A percentile compares a stretch with the other conserved stretches of the same genome.
Evolutionary conservation across 2,329 filamentous ascomycete genomes (phyloP).

Genomic region (Colletotrichum salicis): DNA sequence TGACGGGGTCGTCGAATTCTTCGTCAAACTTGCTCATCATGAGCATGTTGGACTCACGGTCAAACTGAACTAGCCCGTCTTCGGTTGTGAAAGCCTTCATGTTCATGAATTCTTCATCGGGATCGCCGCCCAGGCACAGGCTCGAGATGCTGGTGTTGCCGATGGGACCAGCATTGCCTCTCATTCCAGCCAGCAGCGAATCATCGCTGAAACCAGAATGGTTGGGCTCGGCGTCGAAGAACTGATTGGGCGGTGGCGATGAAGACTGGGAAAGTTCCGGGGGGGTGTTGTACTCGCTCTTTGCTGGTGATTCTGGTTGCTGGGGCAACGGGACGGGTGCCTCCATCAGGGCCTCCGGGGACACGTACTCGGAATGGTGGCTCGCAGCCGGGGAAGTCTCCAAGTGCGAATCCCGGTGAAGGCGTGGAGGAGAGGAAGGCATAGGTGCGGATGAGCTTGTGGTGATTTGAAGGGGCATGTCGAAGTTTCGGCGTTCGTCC

Average conservation of each 20-base stretch:
- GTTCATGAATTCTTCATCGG: slow-evolving; percentile 58
- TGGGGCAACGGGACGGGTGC: slow-evolving; percentile 43
- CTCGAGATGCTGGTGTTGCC: slow-evolving; percentile 32
- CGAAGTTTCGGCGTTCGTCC: slow-evolving; percentile 32
- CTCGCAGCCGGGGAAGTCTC: slow-evolving; percentile 54
- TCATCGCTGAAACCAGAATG: slow-evolving; percentile 44
- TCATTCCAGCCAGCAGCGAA: slow-evolving; percentile 41
- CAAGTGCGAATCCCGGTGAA: slow-evolving; percentile 47
- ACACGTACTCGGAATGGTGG: slow-evolving; percentile 57
- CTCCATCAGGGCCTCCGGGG: slow-evolving; percentile 57
- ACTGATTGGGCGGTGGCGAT: slow-evolving; percentile 62
- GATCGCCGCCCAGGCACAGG: slow-evolving; percentile 47
- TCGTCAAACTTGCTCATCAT: slow-evolving; percentile 66
- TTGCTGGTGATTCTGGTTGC: slow-evolving; percentile 59
- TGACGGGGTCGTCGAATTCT: slow-evolving; percentile 58
- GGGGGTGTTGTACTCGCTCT: slow-evolving; percentile 67
- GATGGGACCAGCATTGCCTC: slow-evolving; percentile 15
- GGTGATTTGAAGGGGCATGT: slow-evolving; percentile 41
- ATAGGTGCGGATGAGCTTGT: slow-evolving; percentile 60
- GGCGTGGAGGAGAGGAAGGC: slow-evolving; percentile 43
- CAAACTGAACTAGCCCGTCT: slow-evolving; percentile 54
- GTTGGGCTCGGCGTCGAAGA: slow-evolving; percentile 59
- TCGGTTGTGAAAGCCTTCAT: slow-evolving; percentile 56
- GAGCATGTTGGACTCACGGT: slow-evolving; percentile 59
- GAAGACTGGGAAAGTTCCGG: slow-evolving; percentile 71